A percentile compares a stretch with the other conserved stretches of the same genome.
Evolutionary conservation across 306 rosid species (phyloP).

Genomic region (Begonia peltatifolia): DNA sequence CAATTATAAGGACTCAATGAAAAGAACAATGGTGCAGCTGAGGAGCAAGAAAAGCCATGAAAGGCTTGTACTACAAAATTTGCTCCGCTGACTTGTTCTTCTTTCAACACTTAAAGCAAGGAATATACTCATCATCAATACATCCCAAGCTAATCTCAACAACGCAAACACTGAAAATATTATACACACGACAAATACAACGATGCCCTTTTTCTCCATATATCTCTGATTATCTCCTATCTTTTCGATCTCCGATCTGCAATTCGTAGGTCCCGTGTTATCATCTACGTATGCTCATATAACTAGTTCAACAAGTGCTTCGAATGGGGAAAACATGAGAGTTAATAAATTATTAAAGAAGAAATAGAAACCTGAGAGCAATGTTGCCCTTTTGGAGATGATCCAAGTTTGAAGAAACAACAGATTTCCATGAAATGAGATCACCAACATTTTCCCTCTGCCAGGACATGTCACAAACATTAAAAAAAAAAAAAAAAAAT

Average conservation of each 20-base stretch:
- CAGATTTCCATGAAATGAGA: slow-evolving; percentile 70
- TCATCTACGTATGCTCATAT: too few relatives aligned
- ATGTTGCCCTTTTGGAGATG: slow-evolving; percentile 43
- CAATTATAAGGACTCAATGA: slow-evolving; percentile 42
- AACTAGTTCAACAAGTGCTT: too few relatives aligned
- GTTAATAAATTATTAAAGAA: slow-evolving; percentile 1
- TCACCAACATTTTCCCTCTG: slow-evolving; percentile 49
- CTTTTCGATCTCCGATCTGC: slow-evolving; percentile 66
- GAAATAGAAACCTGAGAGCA: slow-evolving; percentile 50
- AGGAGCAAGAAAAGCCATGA: slow-evolving; percentile 65
- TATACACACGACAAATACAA: slow-evolving; percentile 42
- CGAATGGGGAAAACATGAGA: too few relatives aligned
- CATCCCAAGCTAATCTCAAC: slow-evolving; percentile 27
- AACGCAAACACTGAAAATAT: slow-evolving; percentile 45
- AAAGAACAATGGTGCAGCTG: slow-evolving; percentile 45
- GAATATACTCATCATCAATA: slow-evolving; percentile 27
- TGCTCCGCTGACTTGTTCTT: slow-evolving; percentile 33
- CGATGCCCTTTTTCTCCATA: slow-evolving; percentile 57
- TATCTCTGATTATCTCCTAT: slow-evolving; percentile 46
- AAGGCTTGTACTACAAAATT: slow-evolving; percentile 44
- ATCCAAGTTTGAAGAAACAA: slow-evolving; percentile 50
- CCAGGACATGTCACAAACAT: slow-evolving; percentile 18
- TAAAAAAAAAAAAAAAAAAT: background rate
- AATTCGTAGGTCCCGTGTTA: background rate
- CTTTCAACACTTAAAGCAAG: background rate